phyloP scores from a whole-genome alignment of 2,329 filamentous ascomycete genomes.

The Fusarium camptoceras region DNA sequence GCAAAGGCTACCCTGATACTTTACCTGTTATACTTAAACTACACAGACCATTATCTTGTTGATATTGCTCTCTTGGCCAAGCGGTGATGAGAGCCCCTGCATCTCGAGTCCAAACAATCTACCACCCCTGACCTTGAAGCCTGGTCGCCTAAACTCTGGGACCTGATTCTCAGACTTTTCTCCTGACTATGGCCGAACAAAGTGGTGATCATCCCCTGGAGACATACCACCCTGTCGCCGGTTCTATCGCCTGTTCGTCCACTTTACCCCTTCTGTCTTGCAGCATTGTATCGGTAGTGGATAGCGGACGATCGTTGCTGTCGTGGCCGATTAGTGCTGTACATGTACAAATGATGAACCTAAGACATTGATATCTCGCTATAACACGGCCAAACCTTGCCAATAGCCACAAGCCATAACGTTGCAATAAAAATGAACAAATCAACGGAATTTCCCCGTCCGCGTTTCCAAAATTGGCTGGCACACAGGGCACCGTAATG shows the following conservation, averaged over 20 bases:
- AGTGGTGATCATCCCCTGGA: background rate
- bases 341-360: background rate
- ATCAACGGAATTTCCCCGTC: background rate
- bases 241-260: background rate
- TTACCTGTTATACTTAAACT: background rate
- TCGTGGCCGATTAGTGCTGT: background rate
- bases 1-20: background rate
- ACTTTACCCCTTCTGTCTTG: background rate
- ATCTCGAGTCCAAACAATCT: background rate
- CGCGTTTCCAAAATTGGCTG: background rate
- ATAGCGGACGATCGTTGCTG: background rate
- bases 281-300: background rate
- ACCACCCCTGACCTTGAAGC: background rate
- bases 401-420: background rate
- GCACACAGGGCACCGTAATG: background rate
- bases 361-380: background rate
- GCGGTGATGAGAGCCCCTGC: background rate
- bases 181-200: background rate
- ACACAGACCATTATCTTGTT: background rate
- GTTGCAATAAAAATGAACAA: background rate
- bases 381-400: background rate
- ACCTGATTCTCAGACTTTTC: constrained; percentile 3
- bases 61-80: background rate
- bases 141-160: background rate
- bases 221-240: background rate